Conservation (phyloP, 805 yeast genomes). For the Lipomyces chichibuensis region DNA sequence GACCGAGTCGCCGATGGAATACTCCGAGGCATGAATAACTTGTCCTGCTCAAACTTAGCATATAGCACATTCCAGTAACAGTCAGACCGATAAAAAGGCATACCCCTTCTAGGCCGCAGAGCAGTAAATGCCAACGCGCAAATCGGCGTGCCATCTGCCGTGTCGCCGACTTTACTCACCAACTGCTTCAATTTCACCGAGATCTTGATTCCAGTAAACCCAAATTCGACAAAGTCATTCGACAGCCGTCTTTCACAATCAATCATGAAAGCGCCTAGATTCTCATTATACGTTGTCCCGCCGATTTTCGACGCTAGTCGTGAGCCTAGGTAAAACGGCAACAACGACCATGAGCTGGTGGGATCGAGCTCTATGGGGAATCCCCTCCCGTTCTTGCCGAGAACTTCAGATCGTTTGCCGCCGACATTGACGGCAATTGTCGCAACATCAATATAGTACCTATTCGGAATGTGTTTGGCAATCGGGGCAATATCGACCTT, state of each 20-base stretch:
- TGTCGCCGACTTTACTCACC: constrained; percentile 12
- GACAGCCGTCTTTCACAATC: constrained; percentile 1
- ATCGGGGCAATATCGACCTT: constrained; percentile 12
- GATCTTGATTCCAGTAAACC: constrained; percentile 20
- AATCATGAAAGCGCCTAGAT: constrained; percentile 9
- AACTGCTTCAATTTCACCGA: constrained; percentile 21
- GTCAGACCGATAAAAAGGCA: not conserved
- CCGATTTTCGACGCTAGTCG: constrained; percentile 10
- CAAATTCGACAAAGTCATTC: constrained; percentile 12
- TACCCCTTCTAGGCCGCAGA: constrained; percentile 1
- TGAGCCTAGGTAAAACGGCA: constrained; percentile 20
- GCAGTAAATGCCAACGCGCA: constrained; percentile 26
- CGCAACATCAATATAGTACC: constrained; percentile 3
- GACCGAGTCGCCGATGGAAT: constrained; percentile 22
- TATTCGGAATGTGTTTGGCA: not conserved
- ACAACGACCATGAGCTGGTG: constrained; percentile 19
- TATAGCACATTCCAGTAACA: not conserved
- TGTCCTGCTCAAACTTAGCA: not conserved
- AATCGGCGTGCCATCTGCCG: constrained; percentile 18
- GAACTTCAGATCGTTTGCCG: not conserved
- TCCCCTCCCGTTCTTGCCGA: not conserved
- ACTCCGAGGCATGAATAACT: constrained; percentile 4
- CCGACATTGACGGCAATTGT: not conserved
- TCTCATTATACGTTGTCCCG: constrained; percentile 5
- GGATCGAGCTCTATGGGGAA: constrained; percentile 16